These are phyloP conservation scores for Globisporangium rhizosaccharum DNA, from an alignment of 352 stramenopile species.

Conservation along the genomic window DNA sequence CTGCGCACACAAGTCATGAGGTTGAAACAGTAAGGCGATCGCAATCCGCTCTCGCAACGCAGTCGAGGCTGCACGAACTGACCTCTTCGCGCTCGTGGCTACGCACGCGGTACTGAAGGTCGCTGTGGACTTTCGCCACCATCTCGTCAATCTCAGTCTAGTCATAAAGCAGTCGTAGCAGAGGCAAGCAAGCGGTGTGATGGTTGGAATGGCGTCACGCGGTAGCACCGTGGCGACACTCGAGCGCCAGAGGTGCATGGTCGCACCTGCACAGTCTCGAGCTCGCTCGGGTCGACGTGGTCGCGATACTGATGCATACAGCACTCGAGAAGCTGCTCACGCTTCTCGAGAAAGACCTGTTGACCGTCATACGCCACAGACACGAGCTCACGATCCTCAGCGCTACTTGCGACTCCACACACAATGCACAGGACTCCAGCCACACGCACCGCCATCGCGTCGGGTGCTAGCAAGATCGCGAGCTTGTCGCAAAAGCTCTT, in stretches of 20 bases:
- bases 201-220: neutral
- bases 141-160: constrained; percentile 22
- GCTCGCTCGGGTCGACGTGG: constrained; percentile 8
- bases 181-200: neutral
- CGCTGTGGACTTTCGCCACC: constrained; percentile 16
- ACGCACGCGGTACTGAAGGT: constrained; percentile 16
- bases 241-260: neutral
- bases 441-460: constrained; percentile 25
- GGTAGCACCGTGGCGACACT: neutral
- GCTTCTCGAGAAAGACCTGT: constrained; percentile 26
- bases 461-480: constrained; percentile 20
- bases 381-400: neutral
- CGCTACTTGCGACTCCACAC: too few species aligned
- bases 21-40: neutral
- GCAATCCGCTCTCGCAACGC: too few species aligned
- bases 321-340: constrained; percentile 20
- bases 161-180: neutral
- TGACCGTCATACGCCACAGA: neutral
- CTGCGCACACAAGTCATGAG: neutral
- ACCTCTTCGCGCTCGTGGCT: constrained; percentile 22
- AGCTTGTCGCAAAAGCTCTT: constrained; percentile 47
- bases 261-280: constrained; percentile 22
- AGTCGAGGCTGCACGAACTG: neutral
- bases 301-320: constrained; percentile 22
- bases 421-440: too few species aligned